A percentile compares a stretch with the other conserved stretches of the same genome.
These are phyloP conservation scores for Lagenidium sp. DNA, from an alignment of 352 stramenopile genomes.

Conservation along the genomic window DNA sequence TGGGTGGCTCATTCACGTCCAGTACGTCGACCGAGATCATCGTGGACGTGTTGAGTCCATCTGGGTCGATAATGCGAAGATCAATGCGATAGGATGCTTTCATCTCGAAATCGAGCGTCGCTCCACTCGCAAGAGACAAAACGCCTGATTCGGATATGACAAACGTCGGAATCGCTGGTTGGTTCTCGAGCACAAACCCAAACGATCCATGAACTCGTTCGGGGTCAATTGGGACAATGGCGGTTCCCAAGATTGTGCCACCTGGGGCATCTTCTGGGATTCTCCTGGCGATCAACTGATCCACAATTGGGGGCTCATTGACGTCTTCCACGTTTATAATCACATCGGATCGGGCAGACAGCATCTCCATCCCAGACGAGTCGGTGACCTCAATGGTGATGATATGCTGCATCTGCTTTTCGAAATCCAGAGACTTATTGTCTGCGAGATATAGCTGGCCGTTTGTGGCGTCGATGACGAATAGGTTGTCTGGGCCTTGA, in stretches of 20 bases:
- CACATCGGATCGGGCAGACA: neutral
- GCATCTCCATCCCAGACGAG: no score
- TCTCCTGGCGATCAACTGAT: neutral
- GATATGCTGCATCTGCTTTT: conserved; percentile 3
- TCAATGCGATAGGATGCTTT: conserved; percentile 5
- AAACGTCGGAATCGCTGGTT: conserved; percentile 1
- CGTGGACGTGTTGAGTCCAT: conserved; percentile 6
- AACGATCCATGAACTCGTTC: conserved; percentile 13
- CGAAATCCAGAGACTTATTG: conserved; percentile 9
- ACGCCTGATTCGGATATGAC: conserved; percentile 3
- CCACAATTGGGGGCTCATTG: conserved; percentile 14
- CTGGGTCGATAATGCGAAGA: conserved; percentile 15
- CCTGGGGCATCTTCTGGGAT: conserved; percentile 6
- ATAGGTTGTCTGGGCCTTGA: conserved; percentile 6
- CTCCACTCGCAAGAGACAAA: conserved; percentile 2
- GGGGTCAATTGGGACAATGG: conserved; percentile 10
- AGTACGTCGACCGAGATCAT: conserved; percentile 13
- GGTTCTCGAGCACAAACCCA: conserved; percentile 3
- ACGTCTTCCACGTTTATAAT: conserved; percentile 12
- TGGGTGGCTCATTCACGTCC: conserved; percentile 25
- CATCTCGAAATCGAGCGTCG: conserved; percentile 13
- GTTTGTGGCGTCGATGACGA: conserved; percentile 9
- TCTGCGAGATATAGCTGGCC: conserved; percentile 11
- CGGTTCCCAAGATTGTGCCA: conserved; percentile 5
- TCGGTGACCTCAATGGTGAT: conserved; percentile 11